Conservation (phyloP, 495 filamentous ascomycete genomes). For the Haplographium delicatum region DNA sequence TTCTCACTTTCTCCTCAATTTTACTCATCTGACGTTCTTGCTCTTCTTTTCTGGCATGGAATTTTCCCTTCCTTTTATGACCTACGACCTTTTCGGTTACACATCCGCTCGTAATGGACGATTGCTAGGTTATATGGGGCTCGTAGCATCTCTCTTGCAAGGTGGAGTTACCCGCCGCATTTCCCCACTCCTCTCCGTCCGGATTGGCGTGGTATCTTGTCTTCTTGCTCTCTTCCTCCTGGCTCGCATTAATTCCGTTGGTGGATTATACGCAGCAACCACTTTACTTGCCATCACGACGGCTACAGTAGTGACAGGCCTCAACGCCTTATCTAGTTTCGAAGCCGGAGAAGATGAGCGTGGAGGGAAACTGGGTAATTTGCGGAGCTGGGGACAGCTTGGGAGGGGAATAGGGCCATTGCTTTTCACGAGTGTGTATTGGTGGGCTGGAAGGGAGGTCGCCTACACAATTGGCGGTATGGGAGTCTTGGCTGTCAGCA, state of each 20-base stretch:
- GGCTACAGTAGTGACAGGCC: conserved; percentile 87
- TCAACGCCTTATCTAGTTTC: conserved; percentile 88
- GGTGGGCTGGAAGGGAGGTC: conserved; percentile 90
- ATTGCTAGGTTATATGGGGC: conserved; percentile 88
- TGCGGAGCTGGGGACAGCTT: conserved; percentile 79
- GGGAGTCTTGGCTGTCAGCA: conserved; percentile 70
- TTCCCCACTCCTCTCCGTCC: conserved; percentile 70
- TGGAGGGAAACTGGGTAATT: conserved; percentile 77
- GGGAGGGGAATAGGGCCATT: conserved; percentile 83
- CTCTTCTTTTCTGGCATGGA: conserved; percentile 98
- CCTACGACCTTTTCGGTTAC: conserved; percentile 83
- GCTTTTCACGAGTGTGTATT: conserved; percentile 93
- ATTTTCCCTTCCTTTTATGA: conserved; percentile 94
- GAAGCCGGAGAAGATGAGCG: conserved; percentile 76
- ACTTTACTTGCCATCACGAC: conserved; percentile 80
- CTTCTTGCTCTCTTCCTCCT: conserved; percentile 76
- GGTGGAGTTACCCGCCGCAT: conserved; percentile 77
- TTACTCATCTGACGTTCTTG: conserved; percentile 84
- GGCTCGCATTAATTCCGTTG: conserved; percentile 56
- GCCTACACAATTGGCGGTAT: conserved; percentile 77
- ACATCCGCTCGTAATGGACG: conserved; percentile 73
- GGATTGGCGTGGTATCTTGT: conserved; percentile 72
- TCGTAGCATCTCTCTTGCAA: conserved; percentile 88
- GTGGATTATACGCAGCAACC: conserved; percentile 72
- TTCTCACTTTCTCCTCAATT: conserved; percentile 74